phyloP scores from a whole-genome alignment of 257 asterid species.

The Primulina tabacum region DNA sequence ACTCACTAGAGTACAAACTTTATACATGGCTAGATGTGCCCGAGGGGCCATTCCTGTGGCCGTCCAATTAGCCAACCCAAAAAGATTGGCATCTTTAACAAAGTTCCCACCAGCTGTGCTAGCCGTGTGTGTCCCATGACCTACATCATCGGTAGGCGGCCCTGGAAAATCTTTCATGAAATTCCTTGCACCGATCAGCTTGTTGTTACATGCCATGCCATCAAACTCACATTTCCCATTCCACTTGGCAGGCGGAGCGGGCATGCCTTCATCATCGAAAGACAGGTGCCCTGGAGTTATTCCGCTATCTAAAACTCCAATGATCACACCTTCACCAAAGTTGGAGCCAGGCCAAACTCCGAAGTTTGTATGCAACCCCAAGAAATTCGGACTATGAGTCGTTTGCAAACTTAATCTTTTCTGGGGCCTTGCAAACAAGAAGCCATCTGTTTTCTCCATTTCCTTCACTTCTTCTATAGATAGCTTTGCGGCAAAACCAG shows the following conservation, averaged over 20 bases:
- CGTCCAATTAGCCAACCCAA: constrained; percentile 26
- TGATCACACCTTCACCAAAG: too few species aligned
- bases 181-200: constrained; percentile 10
- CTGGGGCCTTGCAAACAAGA: constrained; percentile 14
- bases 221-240: constrained; percentile 25
- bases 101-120: constrained; percentile 21
- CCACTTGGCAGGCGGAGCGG: constrained; percentile 27
- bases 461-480: constrained; percentile 22
- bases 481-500: constrained; percentile 25
- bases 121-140: constrained; percentile 27
- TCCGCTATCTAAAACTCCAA: too few species aligned
- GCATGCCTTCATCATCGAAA: constrained; percentile 21
- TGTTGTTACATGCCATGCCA: constrained; percentile 12
- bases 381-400: constrained; percentile 17
- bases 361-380: constrained; percentile 19
- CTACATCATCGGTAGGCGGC: constrained; percentile 12
- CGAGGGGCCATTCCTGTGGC: constrained; percentile 28
- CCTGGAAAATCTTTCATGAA: neutral
- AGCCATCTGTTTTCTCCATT: constrained; percentile 25
- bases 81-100: constrained; percentile 15
- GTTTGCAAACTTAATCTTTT: constrained; percentile 14
- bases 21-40: constrained; percentile 28
- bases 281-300: too few species aligned
- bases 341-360: constrained; percentile 25
- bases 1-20: constrained; percentile 7